Base-by-base conservation (phyloP, 2,329 filamentous ascomycete genomes). In the Escovopsis sp. region DNA sequence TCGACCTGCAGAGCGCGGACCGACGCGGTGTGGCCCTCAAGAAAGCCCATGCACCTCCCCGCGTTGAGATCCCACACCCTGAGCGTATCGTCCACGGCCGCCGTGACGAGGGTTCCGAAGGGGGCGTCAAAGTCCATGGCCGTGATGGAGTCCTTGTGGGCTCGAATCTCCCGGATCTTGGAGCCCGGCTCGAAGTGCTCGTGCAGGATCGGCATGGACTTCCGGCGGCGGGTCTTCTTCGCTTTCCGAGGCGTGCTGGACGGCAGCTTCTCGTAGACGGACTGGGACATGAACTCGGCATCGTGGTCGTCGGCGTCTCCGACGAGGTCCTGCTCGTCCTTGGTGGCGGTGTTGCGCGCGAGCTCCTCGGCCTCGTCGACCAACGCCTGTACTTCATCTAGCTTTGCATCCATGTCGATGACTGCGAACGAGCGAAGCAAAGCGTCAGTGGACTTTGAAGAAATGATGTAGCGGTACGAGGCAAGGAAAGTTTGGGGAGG, bases 61-160 rank as follows among this genome's bases (percentile, higher is more conserved):
- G 85, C 83, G 56, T 91, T 95, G 49, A 98, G 68, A 62, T 98
- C 91, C 91, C 91, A 98, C 18, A 98, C 91, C 47, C 85, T 77
- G 36, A 98, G 83, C 1, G 86, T 88, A 59, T 98, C 91, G 58
- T 98, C 91, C 54, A 95, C 67, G 9, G 88, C 85, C 9, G 91
- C 82, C 7, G 87, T 89, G 6, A 96, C 86, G 75, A 96, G 78
- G 18, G 86, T 93, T 12, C 91, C 91, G 60, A 96, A 96, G 0
- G 91, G 91, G n/a, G 82, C 83, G 59, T 98, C 91, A 60, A 98
- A 98, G 63, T 96, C 91, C 47, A 98, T 61, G 7, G 89, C 83
- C 1, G 88, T 94, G 48, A 98, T 82, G 45, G 74, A 75, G 58
- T 98, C 91, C 41, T 77, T 79, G 60, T 98, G 91, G 2, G 89